Conservation (phyloP, 306 rosid species). For the Quercus glauca region DNA sequence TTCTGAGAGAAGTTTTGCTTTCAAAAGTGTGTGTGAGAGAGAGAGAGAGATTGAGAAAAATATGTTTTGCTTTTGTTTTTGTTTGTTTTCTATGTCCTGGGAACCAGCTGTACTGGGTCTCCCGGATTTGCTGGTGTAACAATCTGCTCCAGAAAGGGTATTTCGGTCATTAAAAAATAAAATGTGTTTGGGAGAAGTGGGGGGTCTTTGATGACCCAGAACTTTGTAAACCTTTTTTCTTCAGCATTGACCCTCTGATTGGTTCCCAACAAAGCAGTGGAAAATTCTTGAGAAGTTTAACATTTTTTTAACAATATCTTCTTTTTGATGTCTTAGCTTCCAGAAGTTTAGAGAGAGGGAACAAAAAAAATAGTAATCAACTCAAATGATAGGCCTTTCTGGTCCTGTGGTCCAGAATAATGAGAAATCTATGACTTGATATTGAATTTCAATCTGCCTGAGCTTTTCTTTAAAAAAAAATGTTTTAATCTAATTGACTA, state of each 20-base stretch:
- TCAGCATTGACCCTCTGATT: neutral
- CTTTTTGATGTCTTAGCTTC: neutral
- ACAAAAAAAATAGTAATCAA: too few species aligned
- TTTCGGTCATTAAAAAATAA: conserved; percentile 25
- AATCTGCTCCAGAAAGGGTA: conserved; percentile 25
- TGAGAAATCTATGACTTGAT: neutral
- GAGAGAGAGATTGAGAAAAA: neutral
- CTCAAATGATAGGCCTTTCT: neutral
- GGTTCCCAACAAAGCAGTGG: conserved; percentile 8
- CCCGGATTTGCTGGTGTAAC: conserved; percentile 11
- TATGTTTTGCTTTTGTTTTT: neutral
- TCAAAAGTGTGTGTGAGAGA: neutral
- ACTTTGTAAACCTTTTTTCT: neutral
- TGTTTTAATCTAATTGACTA: neutral
- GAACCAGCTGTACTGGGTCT: conserved; percentile 28
- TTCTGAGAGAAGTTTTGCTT: conserved; percentile 4
- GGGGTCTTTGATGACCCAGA: neutral
- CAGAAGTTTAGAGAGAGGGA: neutral
- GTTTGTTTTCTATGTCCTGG: conserved; percentile 8
- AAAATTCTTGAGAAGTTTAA: neutral
- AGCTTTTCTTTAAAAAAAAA: neutral
- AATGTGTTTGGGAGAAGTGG: neutral
- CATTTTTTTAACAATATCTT: neutral
- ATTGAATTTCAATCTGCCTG: neutral
- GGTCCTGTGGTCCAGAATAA: neutral